These are phyloP conservation scores for Grosmannia clavigera DNA, from an alignment of 2,329 filamentous ascomycete genomes.

Conservation along the genomic window DNA sequence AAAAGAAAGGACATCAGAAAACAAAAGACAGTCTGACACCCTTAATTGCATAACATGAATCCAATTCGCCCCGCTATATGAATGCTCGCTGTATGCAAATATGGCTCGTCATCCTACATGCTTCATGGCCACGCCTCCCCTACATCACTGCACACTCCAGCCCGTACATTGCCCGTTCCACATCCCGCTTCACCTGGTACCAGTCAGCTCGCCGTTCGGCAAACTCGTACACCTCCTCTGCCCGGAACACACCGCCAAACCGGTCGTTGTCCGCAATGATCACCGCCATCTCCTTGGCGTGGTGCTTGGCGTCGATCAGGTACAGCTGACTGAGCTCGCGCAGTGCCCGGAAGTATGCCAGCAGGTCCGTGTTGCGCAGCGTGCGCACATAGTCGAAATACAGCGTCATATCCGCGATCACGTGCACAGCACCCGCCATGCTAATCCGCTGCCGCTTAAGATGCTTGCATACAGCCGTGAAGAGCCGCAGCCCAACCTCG, in stretches of 20 bases:
- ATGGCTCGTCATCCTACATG: neutral
- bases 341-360: constrained; percentile 83
- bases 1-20: too few relatives aligned
- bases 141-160: constrained; percentile 81
- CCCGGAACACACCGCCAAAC: constrained; percentile 83
- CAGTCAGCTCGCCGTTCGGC: constrained; percentile 89
- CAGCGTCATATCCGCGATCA: constrained; percentile 94
- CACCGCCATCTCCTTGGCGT: constrained; percentile 88
- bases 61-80: neutral
- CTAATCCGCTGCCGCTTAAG: constrained; percentile 90
- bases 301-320: constrained; percentile 72
- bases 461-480: constrained; percentile 89
- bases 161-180: constrained; percentile 96
- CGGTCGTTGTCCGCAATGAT: constrained; percentile 87
- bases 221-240: constrained; percentile 96
- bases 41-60: neutral
- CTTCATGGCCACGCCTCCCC: neutral
- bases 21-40: too few relatives aligned
- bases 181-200: constrained; percentile 77
- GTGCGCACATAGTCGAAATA: constrained; percentile 78
- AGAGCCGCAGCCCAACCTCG: constrained; percentile 87
- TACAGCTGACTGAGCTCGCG: constrained; percentile 92
- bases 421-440: constrained; percentile 75
- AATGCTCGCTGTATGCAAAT: neutral
- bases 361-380: constrained; percentile 69